Conservation (phyloP, 257 asterid genomes). For the Gentiana macrophylla region DNA sequence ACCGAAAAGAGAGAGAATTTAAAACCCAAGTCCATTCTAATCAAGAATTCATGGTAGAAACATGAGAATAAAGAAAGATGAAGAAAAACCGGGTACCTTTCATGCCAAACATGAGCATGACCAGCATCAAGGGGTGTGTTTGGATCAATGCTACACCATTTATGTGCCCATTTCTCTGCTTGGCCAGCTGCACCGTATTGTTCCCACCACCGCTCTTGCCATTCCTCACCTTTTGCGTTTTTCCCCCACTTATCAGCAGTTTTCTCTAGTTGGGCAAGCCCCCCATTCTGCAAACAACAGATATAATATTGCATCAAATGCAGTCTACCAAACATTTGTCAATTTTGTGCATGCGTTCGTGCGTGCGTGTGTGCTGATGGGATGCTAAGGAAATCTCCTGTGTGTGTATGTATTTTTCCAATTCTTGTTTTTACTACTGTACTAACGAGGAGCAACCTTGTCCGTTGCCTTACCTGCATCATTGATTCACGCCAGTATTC, state of each 20-base stretch:
- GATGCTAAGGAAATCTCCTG: not conserved
- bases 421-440: too few species aligned
- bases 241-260: conserved; percentile 99
- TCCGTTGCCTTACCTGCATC: conserved; percentile 45
- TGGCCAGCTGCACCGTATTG: conserved; percentile 69
- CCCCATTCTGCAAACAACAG: conserved; percentile 40
- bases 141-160: conserved; percentile 93
- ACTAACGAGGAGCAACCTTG: too few species aligned
- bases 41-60: too few species aligned
- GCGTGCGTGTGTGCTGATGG: not conserved
- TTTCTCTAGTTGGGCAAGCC: conserved; percentile 66
- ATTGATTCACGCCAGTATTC: conserved; percentile 90
- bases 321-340: not conserved
- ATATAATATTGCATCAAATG: not conserved
- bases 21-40: too few species aligned
- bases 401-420: not conserved
- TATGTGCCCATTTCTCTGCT: conserved; percentile 92
- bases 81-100: conserved; percentile 39
- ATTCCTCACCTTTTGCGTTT: conserved; percentile 74
- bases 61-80: not conserved
- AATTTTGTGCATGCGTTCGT: too few species aligned
- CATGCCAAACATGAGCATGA: conserved; percentile 98
- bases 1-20: too few species aligned
- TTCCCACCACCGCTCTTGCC: conserved; percentile 99
- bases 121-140: conserved; percentile 73